A percentile compares a stretch with the other conserved stretches of the same genome.
These are phyloP conservation scores for Diaporthe velutina DNA, from an alignment of 2,329 filamentous ascomycete species.

Conservation along the genomic window DNA sequence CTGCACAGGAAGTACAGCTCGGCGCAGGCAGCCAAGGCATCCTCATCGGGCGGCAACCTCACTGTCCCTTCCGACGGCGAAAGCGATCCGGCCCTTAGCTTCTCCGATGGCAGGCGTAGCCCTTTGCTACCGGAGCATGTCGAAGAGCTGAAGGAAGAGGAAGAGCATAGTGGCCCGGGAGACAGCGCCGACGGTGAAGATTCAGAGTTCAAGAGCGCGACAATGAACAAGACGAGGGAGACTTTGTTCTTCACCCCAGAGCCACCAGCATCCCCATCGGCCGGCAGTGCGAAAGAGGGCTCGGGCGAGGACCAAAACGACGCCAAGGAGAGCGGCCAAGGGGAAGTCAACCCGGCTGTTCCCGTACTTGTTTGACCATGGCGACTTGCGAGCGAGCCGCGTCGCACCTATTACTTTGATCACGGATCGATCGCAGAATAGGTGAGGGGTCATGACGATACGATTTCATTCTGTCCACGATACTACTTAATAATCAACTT, in stretches of 20 bases:
- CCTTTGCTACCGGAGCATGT: constrained; percentile 66
- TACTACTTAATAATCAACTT: constrained; percentile 37
- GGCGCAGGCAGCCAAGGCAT: constrained; percentile 60
- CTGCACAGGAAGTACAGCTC: constrained; percentile 72
- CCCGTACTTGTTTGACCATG: constrained; percentile 37
- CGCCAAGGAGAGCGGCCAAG: constrained; percentile 28
- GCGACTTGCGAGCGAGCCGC: background rate
- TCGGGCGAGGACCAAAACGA: constrained; percentile 39
- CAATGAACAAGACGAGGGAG: constrained; percentile 47
- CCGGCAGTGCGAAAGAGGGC: constrained; percentile 43
- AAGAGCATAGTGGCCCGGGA: constrained; percentile 27
- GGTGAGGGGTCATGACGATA: constrained; percentile 32
- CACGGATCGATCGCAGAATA: background rate
- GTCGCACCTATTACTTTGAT: background rate
- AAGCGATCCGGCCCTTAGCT: constrained; percentile 70
- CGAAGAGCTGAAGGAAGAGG: constrained; percentile 49
- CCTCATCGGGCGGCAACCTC: constrained; percentile 54
- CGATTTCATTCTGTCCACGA: constrained; percentile 37
- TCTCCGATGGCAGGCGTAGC: constrained; percentile 70
- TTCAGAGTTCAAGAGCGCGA: constrained; percentile 45
- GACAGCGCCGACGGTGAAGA: constrained; percentile 39
- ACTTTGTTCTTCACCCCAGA: constrained; percentile 58
- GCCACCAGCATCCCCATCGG: constrained; percentile 50
- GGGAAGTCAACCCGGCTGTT: constrained; percentile 21
- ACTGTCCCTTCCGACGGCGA: constrained; percentile 68